Percentiles rank a stretch among this genome's conserved stretches.
phyloP scores from a whole-genome alignment of 163 green algal species.

The Chlamydomonas reinhardtii region DNA sequence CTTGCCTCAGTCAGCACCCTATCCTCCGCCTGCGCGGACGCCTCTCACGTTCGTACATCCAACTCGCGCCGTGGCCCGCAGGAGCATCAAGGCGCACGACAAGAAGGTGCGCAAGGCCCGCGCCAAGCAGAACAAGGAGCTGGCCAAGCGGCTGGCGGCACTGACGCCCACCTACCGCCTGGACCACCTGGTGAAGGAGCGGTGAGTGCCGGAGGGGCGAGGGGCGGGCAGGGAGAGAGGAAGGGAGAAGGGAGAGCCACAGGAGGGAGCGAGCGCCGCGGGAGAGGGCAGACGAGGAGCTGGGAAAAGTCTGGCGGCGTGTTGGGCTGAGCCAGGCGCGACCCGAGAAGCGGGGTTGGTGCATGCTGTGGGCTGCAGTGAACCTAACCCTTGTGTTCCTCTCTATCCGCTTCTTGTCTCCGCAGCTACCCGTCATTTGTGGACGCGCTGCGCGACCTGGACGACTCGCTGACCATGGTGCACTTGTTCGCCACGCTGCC shows the following conservation, averaged over 20 bases:
- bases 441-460: slow-evolving; percentile 97
- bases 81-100: slow-evolving; percentile 73
- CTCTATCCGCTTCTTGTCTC: no score
- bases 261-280: not conserved
- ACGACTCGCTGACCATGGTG: slow-evolving; percentile 97
- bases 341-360: no score
- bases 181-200: slow-evolving; percentile 96
- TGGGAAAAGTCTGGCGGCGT: no score
- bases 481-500: slow-evolving; percentile 97
- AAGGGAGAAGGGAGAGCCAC: not conserved
- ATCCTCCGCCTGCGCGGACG: no score
- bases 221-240: no score
- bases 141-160: slow-evolving; percentile 79
- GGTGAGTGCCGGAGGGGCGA: slow-evolving; percentile 58
- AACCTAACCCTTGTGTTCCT: no score
- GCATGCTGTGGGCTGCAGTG: no score
- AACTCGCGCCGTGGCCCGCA: slow-evolving; percentile 6
- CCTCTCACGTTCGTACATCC: no score
- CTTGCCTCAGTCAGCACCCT: no score
- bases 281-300: not conserved
- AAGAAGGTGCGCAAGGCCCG: slow-evolving; percentile 84
- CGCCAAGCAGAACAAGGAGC: slow-evolving; percentile 84
- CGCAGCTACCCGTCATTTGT: slow-evolving; percentile 99
- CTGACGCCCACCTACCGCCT: slow-evolving; percentile 87
- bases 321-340: no score